Base-by-base conservation (phyloP, 768 basidiomycete genomes). In the Chalciporus pseudorubinellus region DNA sequence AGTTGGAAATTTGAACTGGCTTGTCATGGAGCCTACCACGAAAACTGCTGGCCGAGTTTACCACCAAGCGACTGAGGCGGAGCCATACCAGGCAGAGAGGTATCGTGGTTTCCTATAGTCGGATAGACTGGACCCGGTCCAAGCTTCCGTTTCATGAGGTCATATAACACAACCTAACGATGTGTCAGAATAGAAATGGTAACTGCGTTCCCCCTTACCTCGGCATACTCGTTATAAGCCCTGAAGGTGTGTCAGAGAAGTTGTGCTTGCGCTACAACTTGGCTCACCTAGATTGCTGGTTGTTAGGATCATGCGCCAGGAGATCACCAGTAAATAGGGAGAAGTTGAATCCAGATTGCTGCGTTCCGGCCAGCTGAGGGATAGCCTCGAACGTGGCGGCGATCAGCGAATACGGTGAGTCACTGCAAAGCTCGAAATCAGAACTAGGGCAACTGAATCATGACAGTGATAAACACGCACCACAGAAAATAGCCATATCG, bases 51-150 rank as follows among this genome's bases (percentile, higher is more conserved):
- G 1, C 77, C 81, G 12, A 87, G 70, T 3, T 61, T 55, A 4
- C 77, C 82, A 24, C 77, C 80, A 1, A 89, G 67, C 6, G 81
- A 72, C 58, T 80, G 75, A 24, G 82, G 78, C 1, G 85, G 79
- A 55, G 85, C 85, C 59, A 83, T 75, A 3, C 67, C 84, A 75
- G 61, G 39, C 5, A 51, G 82, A 64, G 83, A 87, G 38, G 76
- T 83, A 62, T 91, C 88, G 59, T 91, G 88, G 63, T 91, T 91
- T 9, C 88, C 88, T 9, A 90, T 70, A 0, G 84, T 80, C 24
- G 84, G 81, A 56, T 89, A 91, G 3, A 89, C 78, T n/a, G 88
- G 86, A 0, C 85, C 85, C 13, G 77, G 73, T 14, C 81, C 81
- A 26, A 89, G 74, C 58, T 74, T 74, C 14, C 72, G 72, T 65